Evolutionary conservation across 192 early-diverging fungal species (phyloP), one percentile per base, ranked within the genome.

Genomic region (Phlyctochytrium planicorne): DNA sequence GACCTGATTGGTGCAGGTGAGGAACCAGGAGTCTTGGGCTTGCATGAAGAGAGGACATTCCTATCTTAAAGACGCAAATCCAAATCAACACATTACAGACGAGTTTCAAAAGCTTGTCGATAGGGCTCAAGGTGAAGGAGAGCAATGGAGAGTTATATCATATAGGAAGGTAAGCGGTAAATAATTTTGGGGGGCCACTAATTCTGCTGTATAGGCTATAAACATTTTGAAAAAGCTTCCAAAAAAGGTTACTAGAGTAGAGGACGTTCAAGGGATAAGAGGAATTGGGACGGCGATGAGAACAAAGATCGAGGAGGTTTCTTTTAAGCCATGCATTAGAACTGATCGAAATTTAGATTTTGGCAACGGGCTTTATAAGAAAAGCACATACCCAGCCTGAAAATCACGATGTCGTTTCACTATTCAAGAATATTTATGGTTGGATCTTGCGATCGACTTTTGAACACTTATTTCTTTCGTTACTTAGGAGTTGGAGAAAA

Each of bases 381-480:
- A 81, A 81, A 34, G 74, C 71, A 16, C 71, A 81, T 33, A 59
- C 71, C 10, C 47, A 60, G 0, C 75, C 79, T 3, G 72, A 78
- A 52, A 63, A 65, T 30, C 37, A 75, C 23, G 25, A 68, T 16
- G 35, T 65, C 24, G n/a, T 81, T 25, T 60, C 50, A 17, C 40
- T 76, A 32, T 83, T 83, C 66, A 64, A 70, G 30, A 70, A 71
- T 16, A 75, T 81, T 70, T 74, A 81, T 71, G 82, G 81, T 62
- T 52, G 25, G 65, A 10, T 25, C 4, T 62, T 62, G 40, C 23
- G 10, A 17, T 23, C 59, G 59, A 59, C 23, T 59, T 31, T 10
- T 23, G 10, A 17, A 59, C 35, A 50, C 35, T 50, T 47, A 47
- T 47, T 47, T 20, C 6, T 47, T 47, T 47, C 20, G 20, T 24